These are phyloP conservation scores for Fusarium caatingaense DNA, from an alignment of 2,329 filamentous ascomycete genomes.

Conservation along the genomic window DNA sequence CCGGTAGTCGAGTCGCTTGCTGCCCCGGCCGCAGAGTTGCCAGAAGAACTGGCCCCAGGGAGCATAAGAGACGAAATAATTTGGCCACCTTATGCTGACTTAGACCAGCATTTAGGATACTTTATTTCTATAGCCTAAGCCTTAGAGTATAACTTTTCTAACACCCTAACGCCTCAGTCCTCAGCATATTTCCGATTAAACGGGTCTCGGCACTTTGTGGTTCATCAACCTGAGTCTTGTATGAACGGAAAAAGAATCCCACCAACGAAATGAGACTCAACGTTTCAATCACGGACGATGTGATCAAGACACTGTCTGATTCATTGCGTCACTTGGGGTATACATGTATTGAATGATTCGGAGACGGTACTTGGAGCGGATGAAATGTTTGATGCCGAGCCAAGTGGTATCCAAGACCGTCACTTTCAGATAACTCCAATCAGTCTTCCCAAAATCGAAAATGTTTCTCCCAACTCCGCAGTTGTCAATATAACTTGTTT, in stretches of 20 bases:
- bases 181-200: neutral
- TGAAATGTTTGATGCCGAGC: neutral
- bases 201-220: slow-evolving; percentile 27
- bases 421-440: neutral
- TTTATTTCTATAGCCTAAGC: neutral
- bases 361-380: neutral
- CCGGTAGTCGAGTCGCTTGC: neutral
- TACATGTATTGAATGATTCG: too few relatives aligned
- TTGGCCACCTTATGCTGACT: too few relatives aligned
- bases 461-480: neutral
- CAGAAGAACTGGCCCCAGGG: neutral
- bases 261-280: slow-evolving; percentile 29
- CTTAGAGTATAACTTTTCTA: too few relatives aligned
- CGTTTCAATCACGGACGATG: slow-evolving; percentile 28
- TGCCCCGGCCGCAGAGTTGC: neutral
- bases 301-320: slow-evolving; percentile 6
- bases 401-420: slow-evolving; percentile 1
- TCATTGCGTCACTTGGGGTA: slow-evolving; percentile 1
- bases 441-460: neutral
- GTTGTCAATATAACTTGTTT: neutral
- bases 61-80: too few relatives aligned
- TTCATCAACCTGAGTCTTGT: slow-evolving; percentile 17
- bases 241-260: slow-evolving; percentile 30
- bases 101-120: too few relatives aligned
- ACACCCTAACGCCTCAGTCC: neutral